Evolutionary conservation across 768 basidiomycete species (phyloP), one percentile per base, ranked within the genome.

Genomic region (Kwoniella sp.): DNA sequence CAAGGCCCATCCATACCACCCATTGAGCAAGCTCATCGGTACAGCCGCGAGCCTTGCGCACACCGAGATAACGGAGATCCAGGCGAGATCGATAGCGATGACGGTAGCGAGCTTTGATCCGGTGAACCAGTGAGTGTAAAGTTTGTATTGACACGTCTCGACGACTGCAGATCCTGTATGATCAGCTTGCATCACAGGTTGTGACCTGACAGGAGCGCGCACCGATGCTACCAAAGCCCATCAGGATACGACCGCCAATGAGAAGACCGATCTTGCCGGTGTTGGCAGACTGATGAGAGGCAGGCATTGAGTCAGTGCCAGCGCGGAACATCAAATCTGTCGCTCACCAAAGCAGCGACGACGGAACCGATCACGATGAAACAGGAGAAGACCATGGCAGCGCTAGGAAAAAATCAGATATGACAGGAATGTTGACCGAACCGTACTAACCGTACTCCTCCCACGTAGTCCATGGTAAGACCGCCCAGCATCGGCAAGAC

Each of bases 1-100:
- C 14, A 73, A 47, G 8, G 64, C 55, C 71, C 71, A 73, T n/a
- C 62, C 64, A 62, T 63, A 73, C 57, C 59, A 66, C 1, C 69
- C 69, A n/a, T 64, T 62, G 46, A 62, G 50, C 44, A 62, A 29
- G 17, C 50, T 57, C 55, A 73, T 65, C 3, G 71, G 71, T 0
- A 73, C 62, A 1, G 71, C 63, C 11, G 67, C 50, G 5, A 53
- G 41, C 34, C 57, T 60, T 11, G 57, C 53, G 43, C 63, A 56
- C 36, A 67, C 46, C 42, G 54, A 60, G 28, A 50, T 54, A 6
- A 71, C 57, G 2, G 67, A 22, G 10, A 57, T 59, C 60, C 70
- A 63, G 4, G 69, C 71, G 12, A 73, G 60, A 34, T 71, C 67
- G 43, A 71, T 41, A 3, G 59, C 69, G 48, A 62, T 57, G 12